Percentiles rank a stretch among this genome's conserved stretches.
Conservation (phyloP, 257 asterid genomes). For the Nicotiana otophora region DNA sequence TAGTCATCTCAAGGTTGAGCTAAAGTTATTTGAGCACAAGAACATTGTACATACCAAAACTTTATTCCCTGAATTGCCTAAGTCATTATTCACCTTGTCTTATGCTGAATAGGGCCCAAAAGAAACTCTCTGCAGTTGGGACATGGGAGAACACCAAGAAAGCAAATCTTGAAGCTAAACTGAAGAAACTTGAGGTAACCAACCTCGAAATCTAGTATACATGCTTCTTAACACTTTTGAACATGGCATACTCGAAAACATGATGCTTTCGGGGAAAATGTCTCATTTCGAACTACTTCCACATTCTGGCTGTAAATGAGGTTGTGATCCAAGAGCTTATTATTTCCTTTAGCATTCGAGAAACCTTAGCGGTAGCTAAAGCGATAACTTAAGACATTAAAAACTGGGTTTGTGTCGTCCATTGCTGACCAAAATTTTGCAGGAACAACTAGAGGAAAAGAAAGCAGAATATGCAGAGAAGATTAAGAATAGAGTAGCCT, state of each 20-base stretch:
- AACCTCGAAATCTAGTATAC: neutral
- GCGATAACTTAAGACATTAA: neutral
- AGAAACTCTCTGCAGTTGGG: slow-evolving; percentile 54
- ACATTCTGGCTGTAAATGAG: neutral
- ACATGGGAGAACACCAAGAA: slow-evolving; percentile 79
- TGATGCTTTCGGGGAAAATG: neutral
- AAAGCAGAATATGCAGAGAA: slow-evolving; percentile 65
- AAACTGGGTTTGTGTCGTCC: neutral
- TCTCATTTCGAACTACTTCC: neutral
- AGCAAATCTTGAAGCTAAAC: slow-evolving; percentile 59
- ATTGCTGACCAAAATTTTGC: slow-evolving; percentile 2
- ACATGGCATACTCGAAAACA: neutral
- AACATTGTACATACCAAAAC: neutral
- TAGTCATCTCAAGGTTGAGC: neutral
- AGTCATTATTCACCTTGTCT: neutral
- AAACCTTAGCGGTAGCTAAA: neutral
- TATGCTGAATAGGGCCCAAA: slow-evolving; percentile 51
- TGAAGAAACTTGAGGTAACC: slow-evolving; percentile 63
- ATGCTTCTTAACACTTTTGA: neutral
- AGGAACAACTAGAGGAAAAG: slow-evolving; percentile 66
- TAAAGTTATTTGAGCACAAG: neutral
- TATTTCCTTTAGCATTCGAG: neutral
- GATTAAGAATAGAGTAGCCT: slow-evolving; percentile 58
- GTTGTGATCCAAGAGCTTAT: neutral
- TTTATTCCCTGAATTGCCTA: neutral